phyloP scores from a whole-genome alignment of 2,329 filamentous ascomycete species.

The Pestalotiopsis sp. region DNA sequence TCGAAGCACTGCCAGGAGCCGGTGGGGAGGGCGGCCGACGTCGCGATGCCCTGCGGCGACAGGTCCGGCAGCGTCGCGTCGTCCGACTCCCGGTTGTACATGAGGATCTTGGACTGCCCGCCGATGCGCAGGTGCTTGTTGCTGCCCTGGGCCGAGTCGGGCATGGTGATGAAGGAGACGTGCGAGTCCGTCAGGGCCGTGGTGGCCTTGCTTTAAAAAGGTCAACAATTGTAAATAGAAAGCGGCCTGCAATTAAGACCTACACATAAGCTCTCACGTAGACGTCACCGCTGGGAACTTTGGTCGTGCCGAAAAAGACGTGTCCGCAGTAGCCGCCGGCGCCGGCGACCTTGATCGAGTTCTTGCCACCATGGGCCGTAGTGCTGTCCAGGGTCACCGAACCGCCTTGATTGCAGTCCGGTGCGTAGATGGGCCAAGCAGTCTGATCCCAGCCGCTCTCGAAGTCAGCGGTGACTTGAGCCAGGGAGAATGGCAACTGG shows the following conservation, averaged over 20 bases:
- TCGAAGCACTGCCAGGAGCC: conserved; percentile 62
- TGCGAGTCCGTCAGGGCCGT: conserved; percentile 61
- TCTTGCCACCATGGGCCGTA: conserved; percentile 57
- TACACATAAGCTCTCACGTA: conserved; percentile 61
- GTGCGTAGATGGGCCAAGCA: conserved; percentile 61
- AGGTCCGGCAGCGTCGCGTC: conserved; percentile 65
- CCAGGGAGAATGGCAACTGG: conserved; percentile 49
- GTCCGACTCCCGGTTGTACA: conserved; percentile 67
- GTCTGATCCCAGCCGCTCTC: conserved; percentile 60
- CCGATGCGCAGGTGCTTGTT: conserved; percentile 66
- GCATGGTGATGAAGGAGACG: conserved; percentile 67
- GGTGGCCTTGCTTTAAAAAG: conserved; percentile 50
- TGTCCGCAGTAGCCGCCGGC: conserved; percentile 60
- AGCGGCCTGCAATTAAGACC: conserved; percentile 29
- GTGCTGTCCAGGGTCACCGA: conserved; percentile 58
- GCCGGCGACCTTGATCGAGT: conserved; percentile 55
- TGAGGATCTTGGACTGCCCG: conserved; percentile 61
- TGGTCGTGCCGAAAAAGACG: conserved; percentile 62
- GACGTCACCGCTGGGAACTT: conserved; percentile 58
- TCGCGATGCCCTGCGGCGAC: conserved; percentile 59
- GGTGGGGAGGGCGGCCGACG: conserved; percentile 53
- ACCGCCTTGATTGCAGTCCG: conserved; percentile 63
- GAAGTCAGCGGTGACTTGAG: conserved; percentile 58
- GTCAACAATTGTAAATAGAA: neutral
- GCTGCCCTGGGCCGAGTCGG: conserved; percentile 55